phyloP scores from a whole-genome alignment of 2,329 filamentous ascomycete species.

The Fusarium acutatum region DNA sequence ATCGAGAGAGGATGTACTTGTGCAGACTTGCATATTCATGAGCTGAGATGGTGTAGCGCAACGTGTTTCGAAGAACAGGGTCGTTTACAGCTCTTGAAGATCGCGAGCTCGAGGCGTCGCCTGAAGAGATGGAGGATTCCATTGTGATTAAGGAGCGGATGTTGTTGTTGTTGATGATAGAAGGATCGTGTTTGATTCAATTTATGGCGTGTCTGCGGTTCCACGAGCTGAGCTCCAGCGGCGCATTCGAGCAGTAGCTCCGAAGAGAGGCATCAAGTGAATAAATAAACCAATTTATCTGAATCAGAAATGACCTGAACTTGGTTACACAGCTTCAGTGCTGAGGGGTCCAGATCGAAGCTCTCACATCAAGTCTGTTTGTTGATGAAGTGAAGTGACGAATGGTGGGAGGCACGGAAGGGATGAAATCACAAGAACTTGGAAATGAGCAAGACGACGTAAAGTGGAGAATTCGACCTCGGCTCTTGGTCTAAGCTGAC shows the following conservation, averaged over 20 bases:
- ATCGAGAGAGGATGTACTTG: constrained; percentile 81
- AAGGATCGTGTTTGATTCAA: constrained; percentile 11
- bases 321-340: constrained; percentile 5
- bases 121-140: constrained; percentile 30
- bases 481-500: constrained; percentile 17
- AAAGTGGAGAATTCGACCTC: constrained; percentile 33
- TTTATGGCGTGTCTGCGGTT: constrained; percentile 27
- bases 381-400: neutral
- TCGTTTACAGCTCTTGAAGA: constrained; percentile 52
- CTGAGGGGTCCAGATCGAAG: constrained; percentile 13
- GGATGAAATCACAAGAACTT: constrained; percentile 35
- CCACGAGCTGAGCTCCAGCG: constrained; percentile 38
- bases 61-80: constrained; percentile 81
- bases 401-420: constrained; percentile 5
- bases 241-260: constrained; percentile 35
- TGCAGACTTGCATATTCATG: constrained; percentile 88
- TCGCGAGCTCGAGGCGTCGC: constrained; percentile 35
- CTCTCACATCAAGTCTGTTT: constrained; percentile 16
- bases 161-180: neutral
- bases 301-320: neutral
- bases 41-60: constrained; percentile 86
- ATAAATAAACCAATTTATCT: neutral
- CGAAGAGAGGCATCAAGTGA: constrained; percentile 36
- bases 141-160: constrained; percentile 22
- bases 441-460: constrained; percentile 32